Conservation (phyloP, 179 eudicot genomes). For the Camellia oleifera region DNA sequence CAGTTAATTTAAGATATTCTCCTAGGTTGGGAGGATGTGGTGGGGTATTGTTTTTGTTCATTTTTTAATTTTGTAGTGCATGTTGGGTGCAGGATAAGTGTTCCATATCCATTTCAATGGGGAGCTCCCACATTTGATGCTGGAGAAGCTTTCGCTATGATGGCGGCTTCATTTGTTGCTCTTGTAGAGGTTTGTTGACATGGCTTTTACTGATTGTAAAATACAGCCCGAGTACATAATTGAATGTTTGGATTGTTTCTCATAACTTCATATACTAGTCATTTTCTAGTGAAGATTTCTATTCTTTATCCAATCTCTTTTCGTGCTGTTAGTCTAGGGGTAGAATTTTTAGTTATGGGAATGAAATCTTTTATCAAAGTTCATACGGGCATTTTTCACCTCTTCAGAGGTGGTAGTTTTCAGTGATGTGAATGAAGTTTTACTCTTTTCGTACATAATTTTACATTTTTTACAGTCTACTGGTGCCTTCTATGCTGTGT, state of each 20-base stretch:
- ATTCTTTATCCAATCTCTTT: not conserved
- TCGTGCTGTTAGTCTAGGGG: not conserved
- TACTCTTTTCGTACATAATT: not conserved
- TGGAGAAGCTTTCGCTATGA: constrained; percentile 98
- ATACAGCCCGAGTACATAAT: not conserved
- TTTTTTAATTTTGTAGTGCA: not conserved
- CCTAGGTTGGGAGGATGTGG: not conserved
- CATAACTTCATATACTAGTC: not conserved
- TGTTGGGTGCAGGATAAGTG: constrained; percentile 63
- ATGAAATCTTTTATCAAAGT: not conserved
- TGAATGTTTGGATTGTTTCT: not conserved
- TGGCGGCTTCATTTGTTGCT: constrained; percentile 87
- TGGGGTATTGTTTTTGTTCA: not conserved
- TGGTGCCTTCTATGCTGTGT: constrained; percentile 78
- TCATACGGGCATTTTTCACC: not conserved
- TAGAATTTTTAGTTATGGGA: not conserved
- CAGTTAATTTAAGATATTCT: not conserved
- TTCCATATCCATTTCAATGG: constrained; percentile 98
- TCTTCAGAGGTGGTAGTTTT: not conserved
- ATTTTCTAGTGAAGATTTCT: not conserved
- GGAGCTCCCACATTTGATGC: constrained; percentile 94
- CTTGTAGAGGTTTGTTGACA: constrained; percentile 77
- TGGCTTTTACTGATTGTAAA: not conserved
- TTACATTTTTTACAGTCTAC: constrained; percentile 53
- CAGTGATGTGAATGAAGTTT: not conserved